phyloP scores from a whole-genome alignment of 306 rosid genomes.

The Malus orientalis region DNA sequence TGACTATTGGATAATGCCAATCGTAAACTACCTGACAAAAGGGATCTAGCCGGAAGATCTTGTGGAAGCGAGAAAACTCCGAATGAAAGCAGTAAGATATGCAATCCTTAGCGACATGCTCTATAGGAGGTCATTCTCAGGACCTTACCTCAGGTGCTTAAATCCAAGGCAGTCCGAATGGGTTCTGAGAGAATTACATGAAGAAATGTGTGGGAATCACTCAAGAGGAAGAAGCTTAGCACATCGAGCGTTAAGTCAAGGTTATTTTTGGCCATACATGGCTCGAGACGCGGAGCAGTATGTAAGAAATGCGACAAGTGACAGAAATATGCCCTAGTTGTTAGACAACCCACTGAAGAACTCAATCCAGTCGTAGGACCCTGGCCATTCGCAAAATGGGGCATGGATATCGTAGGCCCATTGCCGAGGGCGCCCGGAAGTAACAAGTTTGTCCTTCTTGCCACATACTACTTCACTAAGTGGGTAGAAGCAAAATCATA shows the following conservation, averaged over 20 bases:
- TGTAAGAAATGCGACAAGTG: neutral
- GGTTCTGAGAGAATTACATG: too few species aligned
- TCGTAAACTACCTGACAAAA: too few species aligned
- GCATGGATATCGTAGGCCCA: neutral
- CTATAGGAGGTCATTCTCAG: too few species aligned
- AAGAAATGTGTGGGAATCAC: too few species aligned
- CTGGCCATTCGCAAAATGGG: neutral
- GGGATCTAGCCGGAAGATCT: too few species aligned
- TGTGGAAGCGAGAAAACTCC: too few species aligned
- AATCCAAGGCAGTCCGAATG: too few species aligned
- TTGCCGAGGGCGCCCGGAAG: rapidly evolving
- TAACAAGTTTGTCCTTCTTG: rapidly evolving
- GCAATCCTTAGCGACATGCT: too few species aligned
- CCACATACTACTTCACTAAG: neutral
- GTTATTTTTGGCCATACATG: neutral
- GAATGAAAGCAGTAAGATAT: too few species aligned
- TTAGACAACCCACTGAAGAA: neutral
- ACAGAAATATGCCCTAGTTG: neutral
- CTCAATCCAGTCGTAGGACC: neutral
- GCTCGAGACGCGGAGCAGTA: neutral
- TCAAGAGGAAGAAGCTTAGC: neutral
- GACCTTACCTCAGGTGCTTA: too few species aligned
- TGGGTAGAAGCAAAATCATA: neutral
- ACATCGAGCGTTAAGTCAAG: neutral
- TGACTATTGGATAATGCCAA: too few species aligned